phyloP scores from a whole-genome alignment of 106 monocot genomes.

The Phalaenopsis equestris region DNA sequence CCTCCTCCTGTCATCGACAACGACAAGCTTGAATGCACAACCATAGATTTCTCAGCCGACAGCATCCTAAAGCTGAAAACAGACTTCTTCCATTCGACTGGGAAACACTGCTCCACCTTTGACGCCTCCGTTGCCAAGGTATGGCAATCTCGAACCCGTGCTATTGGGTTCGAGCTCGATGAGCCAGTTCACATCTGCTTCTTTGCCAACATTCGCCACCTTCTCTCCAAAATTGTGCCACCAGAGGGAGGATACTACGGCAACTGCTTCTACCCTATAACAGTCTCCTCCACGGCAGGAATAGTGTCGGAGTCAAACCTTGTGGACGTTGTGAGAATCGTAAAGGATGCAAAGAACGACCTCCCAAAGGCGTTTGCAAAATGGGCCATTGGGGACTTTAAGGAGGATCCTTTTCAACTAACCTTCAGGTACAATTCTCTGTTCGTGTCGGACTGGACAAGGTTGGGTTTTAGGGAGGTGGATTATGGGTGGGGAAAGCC shows the following conservation, averaged over 20 bases:
- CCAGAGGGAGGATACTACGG: conserved; percentile 35
- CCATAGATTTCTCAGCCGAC: conserved; percentile 12
- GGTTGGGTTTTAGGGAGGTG: conserved; percentile 42
- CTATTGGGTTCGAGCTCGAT: conserved; percentile 7
- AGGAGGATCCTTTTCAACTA: conserved; percentile 32
- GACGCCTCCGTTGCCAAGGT: conserved; percentile 28
- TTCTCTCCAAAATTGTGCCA: conserved; percentile 10
- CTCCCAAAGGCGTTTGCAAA: conserved; percentile 20
- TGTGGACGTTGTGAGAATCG: conserved; percentile 20
- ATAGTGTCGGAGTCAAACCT: conserved; percentile 4
- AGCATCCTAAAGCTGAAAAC: conserved; percentile 21
- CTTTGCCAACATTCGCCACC: conserved; percentile 43
- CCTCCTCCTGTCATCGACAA: conserved; percentile 11
- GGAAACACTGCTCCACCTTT: conserved; percentile 39
- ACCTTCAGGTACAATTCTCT: conserved; percentile 21
- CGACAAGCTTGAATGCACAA: conserved; percentile 16
- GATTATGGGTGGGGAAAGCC: conserved; percentile 61
- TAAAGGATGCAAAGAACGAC: conserved; percentile 26
- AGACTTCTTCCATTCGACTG: conserved; percentile 15
- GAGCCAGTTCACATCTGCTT: conserved; percentile 27
- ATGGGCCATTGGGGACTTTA: conserved; percentile 30
- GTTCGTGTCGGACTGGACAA: conserved; percentile 53
- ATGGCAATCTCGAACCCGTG: conserved; percentile 39
- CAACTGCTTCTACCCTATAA: conserved; percentile 52
- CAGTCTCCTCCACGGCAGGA: conserved; percentile 13